Evolutionary conservation across 1,284 basidiomycete species (phyloP).

Genomic region (Meira miltonrushii): DNA sequence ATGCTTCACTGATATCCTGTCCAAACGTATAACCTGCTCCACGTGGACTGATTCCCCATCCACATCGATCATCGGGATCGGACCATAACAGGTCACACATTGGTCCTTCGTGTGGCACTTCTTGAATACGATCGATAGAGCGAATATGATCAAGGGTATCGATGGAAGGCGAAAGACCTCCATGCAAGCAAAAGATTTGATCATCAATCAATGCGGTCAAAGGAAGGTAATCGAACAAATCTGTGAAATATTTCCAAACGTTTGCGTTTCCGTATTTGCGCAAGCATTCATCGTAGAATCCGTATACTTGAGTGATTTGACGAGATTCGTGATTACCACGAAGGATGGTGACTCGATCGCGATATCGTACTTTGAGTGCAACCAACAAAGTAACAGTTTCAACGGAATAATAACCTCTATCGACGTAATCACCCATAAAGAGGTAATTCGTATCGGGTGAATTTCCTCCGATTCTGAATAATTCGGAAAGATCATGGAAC

Average conservation of each 20-base stretch:
- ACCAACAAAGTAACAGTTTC: constrained; percentile 98
- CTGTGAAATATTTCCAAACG: constrained; percentile 98
- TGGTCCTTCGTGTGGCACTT: constrained; percentile 97
- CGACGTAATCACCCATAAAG: constrained; percentile 99
- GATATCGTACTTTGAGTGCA: constrained; percentile 94
- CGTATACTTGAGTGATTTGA: constrained; percentile 99
- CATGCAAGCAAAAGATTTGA: constrained; percentile 99
- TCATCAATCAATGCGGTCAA: constrained; percentile 96
- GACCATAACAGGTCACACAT: constrained; percentile 99
- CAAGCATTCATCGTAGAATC: constrained; percentile 98
- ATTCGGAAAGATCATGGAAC: constrained; percentile 98
- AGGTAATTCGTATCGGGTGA: constrained; percentile 99
- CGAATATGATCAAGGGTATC: constrained; percentile 99
- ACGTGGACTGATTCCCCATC: constrained; percentile 98
- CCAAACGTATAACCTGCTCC: constrained; percentile 99
- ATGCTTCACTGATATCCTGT: constrained; percentile 95
- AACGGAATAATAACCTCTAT: constrained; percentile 98
- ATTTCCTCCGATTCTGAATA: constrained; percentile 98
- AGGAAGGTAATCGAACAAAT: constrained; percentile 96
- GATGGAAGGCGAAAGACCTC: constrained; percentile 95
- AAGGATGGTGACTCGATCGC: constrained; percentile 94
- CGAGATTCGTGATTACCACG: constrained; percentile 97
- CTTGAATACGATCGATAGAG: constrained; percentile 95
- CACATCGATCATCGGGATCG: constrained; percentile 97
- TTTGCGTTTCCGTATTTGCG: constrained; percentile 95